These are phyloP conservation scores for Evernia prunastri DNA, from an alignment of 495 filamentous ascomycete genomes.

Conservation along the genomic window DNA sequence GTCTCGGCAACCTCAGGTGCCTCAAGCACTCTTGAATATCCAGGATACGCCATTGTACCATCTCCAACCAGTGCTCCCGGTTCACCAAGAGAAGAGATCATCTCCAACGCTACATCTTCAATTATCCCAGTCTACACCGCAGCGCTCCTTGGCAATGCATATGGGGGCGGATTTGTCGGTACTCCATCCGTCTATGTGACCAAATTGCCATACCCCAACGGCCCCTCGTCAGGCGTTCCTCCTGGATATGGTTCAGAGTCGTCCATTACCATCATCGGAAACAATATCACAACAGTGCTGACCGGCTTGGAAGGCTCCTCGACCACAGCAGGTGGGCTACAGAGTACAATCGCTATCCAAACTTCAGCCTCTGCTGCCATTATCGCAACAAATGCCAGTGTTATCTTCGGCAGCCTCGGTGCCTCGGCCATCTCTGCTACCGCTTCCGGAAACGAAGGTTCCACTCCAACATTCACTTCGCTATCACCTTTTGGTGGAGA, in stretches of 20 bases:
- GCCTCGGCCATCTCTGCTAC: not conserved
- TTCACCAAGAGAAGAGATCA: slow-evolving; percentile 7
- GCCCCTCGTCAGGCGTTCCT: slow-evolving; percentile 19
- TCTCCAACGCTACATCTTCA: slow-evolving; percentile 18
- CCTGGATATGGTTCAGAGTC: slow-evolving; percentile 25
- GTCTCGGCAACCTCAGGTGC: not conserved
- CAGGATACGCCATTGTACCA: slow-evolving; percentile 20
- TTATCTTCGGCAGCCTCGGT: not conserved
- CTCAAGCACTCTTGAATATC: slow-evolving; percentile 7
- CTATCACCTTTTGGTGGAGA: slow-evolving; percentile 2
- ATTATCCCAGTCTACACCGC: slow-evolving; percentile 26
- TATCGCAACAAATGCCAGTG: not conserved
- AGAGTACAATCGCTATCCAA: not conserved
- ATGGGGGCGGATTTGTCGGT: slow-evolving; percentile 27
- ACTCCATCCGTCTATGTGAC: slow-evolving; percentile 27
- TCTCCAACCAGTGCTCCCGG: slow-evolving; percentile 15
- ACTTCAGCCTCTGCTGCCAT: not conserved
- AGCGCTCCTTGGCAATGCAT: slow-evolving; percentile 26
- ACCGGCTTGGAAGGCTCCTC: not conserved
- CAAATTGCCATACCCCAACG: slow-evolving; percentile 12
- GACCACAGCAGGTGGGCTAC: not conserved
- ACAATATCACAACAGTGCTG: not conserved
- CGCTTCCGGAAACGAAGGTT: not conserved
- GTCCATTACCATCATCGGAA: slow-evolving; percentile 3
- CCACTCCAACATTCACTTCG: slow-evolving; percentile 1